Percentiles rank a stretch among this genome's conserved stretches.
Conservation (phyloP, 768 basidiomycete species). For the Russula sp. region DNA sequence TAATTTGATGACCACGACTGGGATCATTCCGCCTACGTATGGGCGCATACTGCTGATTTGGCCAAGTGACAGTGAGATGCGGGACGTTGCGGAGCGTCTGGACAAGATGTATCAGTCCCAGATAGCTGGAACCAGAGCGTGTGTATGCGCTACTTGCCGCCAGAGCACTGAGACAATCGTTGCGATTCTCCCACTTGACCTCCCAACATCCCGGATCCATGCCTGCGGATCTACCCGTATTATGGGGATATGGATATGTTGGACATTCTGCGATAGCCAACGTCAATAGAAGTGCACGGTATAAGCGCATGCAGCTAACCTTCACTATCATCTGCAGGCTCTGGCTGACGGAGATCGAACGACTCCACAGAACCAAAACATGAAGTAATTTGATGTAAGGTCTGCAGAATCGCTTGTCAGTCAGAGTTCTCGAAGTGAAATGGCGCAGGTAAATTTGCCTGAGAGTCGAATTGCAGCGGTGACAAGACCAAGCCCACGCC, state of each 20-base stretch:
- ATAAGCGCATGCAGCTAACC: conserved; percentile 6
- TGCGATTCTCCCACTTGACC: conserved; percentile 72
- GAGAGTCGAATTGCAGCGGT: conserved; percentile 54
- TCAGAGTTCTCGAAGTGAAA: not conserved
- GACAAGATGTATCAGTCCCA: not conserved
- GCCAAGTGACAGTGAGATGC: conserved; percentile 74
- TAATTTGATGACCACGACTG: conserved; percentile 9
- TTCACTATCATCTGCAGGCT: conserved; percentile 10
- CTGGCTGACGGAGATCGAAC: conserved; percentile 35
- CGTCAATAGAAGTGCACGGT: not conserved
- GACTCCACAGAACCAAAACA: conserved; percentile 64
- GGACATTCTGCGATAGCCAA: not conserved
- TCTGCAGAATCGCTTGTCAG: conserved; percentile 32
- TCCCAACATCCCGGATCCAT: conserved; percentile 69
- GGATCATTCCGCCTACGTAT: conserved; percentile 13
- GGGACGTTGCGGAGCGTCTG: conserved; percentile 67
- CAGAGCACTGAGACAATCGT: conserved; percentile 67
- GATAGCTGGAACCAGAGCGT: not conserved
- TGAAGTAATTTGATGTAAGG: conserved; percentile 44
- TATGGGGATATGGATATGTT: conserved; percentile 40
- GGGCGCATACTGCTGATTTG: conserved; percentile 47
- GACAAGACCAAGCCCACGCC: conserved; percentile 41
- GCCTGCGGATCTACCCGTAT: conserved; percentile 43
- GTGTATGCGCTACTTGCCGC: conserved; percentile 42
- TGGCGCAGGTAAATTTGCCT: conserved; percentile 36